Evolutionary conservation across 371 early-diverging fungal species (phyloP).

Genomic region (Haplosporangium sp.): DNA sequence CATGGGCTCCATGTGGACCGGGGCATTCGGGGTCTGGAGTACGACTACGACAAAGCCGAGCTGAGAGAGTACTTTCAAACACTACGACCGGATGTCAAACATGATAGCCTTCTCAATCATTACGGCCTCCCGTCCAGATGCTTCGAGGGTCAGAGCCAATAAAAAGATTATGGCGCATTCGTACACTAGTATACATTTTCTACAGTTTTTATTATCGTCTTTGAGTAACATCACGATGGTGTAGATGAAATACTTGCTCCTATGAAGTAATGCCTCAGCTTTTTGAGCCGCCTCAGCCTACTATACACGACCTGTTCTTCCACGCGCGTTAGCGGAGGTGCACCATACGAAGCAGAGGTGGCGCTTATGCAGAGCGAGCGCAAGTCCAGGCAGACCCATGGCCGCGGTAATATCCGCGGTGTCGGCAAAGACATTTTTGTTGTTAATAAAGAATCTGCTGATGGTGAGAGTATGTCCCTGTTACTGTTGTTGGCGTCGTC

Average conservation of each 20-base stretch:
- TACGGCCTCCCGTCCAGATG: too few species aligned
- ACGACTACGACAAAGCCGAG: too few species aligned
- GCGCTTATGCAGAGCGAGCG: constrained; percentile 12
- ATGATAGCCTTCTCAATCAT: too few species aligned
- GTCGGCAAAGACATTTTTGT: background rate
- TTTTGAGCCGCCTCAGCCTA: constrained; percentile 3
- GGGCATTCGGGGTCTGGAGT: too few species aligned
- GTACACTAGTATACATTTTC: too few species aligned
- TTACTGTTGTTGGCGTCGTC: too few species aligned
- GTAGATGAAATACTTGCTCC: constrained; percentile 17
- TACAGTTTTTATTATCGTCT: too few species aligned
- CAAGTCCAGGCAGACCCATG: constrained; percentile 14
- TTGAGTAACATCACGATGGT: background rate
- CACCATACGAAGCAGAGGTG: constrained; percentile 2
- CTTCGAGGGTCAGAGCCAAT: too few species aligned
- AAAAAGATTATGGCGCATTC: too few species aligned
- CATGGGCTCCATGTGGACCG: background rate
- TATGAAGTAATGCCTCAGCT: constrained; percentile 6
- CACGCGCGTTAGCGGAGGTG: constrained; percentile 8
- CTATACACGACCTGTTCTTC: constrained; percentile 6
- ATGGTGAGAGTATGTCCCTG: background rate
- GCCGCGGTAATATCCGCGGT: background rate
- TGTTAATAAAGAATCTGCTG: background rate
- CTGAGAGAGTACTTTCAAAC: too few species aligned
- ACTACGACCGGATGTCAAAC: too few species aligned